Evolutionary conservation across 768 basidiomycete species (phyloP), one percentile per base, ranked within the genome.

Genomic region (Boletus pseudo-olivaceus): DNA sequence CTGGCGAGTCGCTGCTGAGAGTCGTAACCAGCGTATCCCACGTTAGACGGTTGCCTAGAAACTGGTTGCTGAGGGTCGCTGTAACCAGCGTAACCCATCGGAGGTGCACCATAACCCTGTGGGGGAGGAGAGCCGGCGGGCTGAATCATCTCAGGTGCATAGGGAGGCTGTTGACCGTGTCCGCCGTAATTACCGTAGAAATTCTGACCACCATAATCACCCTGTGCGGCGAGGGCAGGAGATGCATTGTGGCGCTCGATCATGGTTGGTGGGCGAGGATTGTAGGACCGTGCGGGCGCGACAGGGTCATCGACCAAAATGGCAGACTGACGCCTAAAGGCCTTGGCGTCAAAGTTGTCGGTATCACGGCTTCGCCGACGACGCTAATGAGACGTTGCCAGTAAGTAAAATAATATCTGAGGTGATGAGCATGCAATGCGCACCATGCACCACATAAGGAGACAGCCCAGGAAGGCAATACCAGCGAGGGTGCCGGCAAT

Each of bases 271-370:
- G 84, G 82, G 20, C 81, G 78, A 17, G 81, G 81, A 54, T 80
- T 81, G 62, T 70, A 77, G 0, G 78, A 75, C 29, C 69, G 62
- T 3, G 56, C n/a, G 4, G 59, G 70, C 20, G 71, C 70, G 27
- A 71, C 73, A n/a, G 79, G 76, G 58, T 86, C 85, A 44, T 82
- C 73, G 23, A 83, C 71, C 23, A 87, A 67, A 15, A 83, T 64
- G n/a, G 79, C 81, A 14, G 87, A 88, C 58, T 79, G 76, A 49
- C 84, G 82, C 48, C 81, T 79, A 76, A 87, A 87, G 10, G 78
- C 78, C 41, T 72, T 67, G 1, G 83, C 69, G 56, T 82, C 77
- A 67, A 87, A 90, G 27, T 78, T 76, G 0, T 73, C 72, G 0
- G 34, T 4, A 30, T 67, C 73, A 30, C 35, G 40, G 58, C 73